Conservation (phyloP, 192 early-diverging fungal genomes). For the Funneliformis geosporum region DNA sequence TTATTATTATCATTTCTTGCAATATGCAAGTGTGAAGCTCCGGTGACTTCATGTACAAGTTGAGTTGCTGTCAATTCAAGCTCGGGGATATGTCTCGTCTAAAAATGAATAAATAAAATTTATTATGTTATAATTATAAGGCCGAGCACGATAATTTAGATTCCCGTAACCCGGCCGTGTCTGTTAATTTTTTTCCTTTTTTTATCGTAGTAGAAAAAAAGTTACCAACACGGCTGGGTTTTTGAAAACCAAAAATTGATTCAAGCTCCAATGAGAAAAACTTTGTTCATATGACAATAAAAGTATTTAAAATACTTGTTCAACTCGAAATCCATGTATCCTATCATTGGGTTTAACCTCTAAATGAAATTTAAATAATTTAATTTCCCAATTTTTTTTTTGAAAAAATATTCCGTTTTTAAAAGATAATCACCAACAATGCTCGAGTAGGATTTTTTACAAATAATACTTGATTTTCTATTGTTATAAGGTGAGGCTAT, state of each 20-base stretch:
- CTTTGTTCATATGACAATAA: neutral
- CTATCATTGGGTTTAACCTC: neutral
- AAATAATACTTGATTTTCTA: neutral
- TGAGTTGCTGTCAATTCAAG: slow-evolving; percentile 77
- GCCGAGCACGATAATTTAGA: too few species aligned
- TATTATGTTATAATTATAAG: neutral
- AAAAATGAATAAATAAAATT: neutral
- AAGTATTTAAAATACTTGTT: neutral
- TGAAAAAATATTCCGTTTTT: neutral
- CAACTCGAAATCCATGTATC: neutral
- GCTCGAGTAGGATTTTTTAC: neutral
- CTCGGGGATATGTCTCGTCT: slow-evolving; percentile 66
- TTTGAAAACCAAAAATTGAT: neutral
- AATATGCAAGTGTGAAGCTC: slow-evolving; percentile 89
- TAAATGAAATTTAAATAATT: neutral
- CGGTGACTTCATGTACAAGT: slow-evolving; percentile 73
- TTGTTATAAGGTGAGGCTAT: neutral
- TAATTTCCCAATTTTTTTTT: too few species aligned
- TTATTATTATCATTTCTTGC: slow-evolving; percentile 87
- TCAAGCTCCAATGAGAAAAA: too few species aligned
- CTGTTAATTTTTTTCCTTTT: too few species aligned
- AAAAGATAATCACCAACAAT: neutral
- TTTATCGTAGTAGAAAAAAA: slow-evolving; percentile 6
- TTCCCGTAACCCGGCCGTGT: too few species aligned
- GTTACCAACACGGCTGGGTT: neutral